Evolutionary conservation across 306 rosid genomes (phyloP).

Genomic region (Argentina anserina): DNA sequence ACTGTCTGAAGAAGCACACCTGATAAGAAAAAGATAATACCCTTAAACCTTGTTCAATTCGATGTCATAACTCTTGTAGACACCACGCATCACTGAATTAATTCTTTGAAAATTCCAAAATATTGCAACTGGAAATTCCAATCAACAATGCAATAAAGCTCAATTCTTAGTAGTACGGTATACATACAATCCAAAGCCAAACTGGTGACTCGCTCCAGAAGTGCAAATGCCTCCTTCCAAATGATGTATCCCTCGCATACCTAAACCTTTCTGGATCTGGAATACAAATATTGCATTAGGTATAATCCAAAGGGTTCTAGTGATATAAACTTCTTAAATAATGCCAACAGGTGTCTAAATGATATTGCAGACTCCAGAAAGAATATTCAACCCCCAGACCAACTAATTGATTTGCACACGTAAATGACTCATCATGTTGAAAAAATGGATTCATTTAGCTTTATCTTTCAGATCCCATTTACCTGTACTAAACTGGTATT

Average conservation of each 20-base stretch:
- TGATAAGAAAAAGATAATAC: conserved; percentile 16
- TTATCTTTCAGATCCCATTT: not conserved
- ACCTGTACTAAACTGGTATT: conserved; percentile 44
- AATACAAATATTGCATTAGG: conserved; percentile 2
- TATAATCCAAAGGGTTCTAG: not conserved
- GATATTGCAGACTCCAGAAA: not conserved
- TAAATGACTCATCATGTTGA: not conserved
- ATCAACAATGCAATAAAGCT: not conserved
- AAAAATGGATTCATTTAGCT: not conserved
- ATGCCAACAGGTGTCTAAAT: not conserved
- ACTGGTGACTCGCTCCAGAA: conserved; percentile 53
- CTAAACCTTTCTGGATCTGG: conserved; percentile 85
- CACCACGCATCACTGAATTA: not conserved
- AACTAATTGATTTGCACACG: not conserved
- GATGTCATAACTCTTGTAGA: not conserved
- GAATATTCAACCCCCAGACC: not conserved
- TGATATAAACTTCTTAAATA: not conserved
- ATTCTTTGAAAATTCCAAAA: not conserved
- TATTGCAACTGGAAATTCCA: not conserved
- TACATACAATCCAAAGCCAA: conserved; percentile 61
- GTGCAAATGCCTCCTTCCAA: conserved; percentile 70
- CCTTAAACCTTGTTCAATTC: not conserved
- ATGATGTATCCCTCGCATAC: conserved; percentile 82
- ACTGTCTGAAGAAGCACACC: conserved; percentile 90
- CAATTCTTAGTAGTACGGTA: not conserved